phyloP scores from a whole-genome alignment of 768 basidiomycete genomes.

The Leccinum uliginosum region DNA sequence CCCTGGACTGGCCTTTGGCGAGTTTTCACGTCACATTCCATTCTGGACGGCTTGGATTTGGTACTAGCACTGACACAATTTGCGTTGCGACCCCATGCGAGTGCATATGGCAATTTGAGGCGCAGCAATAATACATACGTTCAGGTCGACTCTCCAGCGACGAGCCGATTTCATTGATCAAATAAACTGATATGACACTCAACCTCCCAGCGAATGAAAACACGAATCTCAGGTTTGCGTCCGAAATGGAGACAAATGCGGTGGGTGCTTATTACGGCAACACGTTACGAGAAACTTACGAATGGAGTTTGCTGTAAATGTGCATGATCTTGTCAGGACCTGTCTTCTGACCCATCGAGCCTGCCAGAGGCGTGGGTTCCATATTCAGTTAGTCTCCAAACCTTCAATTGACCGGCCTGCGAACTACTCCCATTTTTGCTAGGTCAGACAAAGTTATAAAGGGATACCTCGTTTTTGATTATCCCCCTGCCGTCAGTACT shows the following conservation, averaged over 20 bases:
- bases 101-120: constrained; percentile 2
- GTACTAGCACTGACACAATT: constrained; percentile 8
- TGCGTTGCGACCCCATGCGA: constrained; percentile 3
- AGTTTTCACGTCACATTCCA: constrained; percentile 25
- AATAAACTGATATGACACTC: constrained; percentile 11
- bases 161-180: constrained; percentile 27
- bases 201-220: constrained; percentile 12
- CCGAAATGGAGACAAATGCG: constrained; percentile 24
- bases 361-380: constrained; percentile 30
- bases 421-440: constrained; percentile 16
- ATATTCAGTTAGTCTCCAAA: constrained; percentile 22
- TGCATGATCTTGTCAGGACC: constrained; percentile 23
- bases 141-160: constrained; percentile 10
- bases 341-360: constrained; percentile 28
- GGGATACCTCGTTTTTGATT: constrained; percentile 7
- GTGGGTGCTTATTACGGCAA: constrained; percentile 29
- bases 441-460: constrained; percentile 32
- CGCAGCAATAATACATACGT: not conserved
- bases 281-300: constrained; percentile 24
- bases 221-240: constrained; percentile 20
- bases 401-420: constrained; percentile 16
- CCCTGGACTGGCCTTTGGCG: constrained; percentile 14
- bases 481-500: constrained; percentile 22
- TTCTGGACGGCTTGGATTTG: constrained; percentile 10
- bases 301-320: constrained; percentile 27